phyloP scores from a whole-genome alignment of 2,329 filamentous ascomycete species.

The Diaporthe sp. region DNA sequence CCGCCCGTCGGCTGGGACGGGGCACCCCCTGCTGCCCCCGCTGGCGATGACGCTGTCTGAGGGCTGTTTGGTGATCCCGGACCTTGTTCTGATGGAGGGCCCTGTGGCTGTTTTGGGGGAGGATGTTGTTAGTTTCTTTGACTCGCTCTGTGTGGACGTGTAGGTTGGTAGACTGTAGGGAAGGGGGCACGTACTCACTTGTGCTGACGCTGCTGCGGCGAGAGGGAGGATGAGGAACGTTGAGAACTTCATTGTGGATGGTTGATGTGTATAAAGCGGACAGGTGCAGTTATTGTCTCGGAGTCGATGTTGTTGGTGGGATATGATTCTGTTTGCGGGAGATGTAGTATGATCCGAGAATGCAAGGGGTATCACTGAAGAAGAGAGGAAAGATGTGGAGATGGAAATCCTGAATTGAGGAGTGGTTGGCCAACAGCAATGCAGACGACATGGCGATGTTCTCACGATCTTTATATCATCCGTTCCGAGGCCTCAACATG shows the following conservation, averaged over 20 bases:
- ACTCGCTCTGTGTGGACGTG: neutral
- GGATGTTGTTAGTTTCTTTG: neutral
- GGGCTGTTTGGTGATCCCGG: constrained; percentile 17
- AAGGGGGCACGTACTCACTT: constrained; percentile 10
- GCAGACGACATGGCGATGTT: neutral
- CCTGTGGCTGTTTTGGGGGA: neutral
- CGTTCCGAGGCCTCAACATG: neutral
- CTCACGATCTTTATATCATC: constrained; percentile 6
- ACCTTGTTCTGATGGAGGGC: constrained; percentile 19
- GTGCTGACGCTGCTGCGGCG: neutral
- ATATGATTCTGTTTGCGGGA: neutral
- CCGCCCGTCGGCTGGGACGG: constrained; percentile 9
- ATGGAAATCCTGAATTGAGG: neutral
- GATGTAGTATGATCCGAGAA: neutral
- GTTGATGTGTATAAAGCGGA: neutral
- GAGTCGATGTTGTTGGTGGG: neutral
- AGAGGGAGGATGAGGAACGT: constrained; percentile 6
- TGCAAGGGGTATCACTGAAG: neutral
- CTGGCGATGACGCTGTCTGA: neutral
- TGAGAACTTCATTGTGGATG: constrained; percentile 21
- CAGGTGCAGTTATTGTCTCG: neutral
- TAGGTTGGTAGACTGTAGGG: neutral
- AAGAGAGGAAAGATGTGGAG: neutral
- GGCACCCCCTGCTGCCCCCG: neutral
- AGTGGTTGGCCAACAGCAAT: neutral